A percentile compares a stretch with the other conserved stretches of the same genome.
phyloP scores from a whole-genome alignment of 257 asterid genomes.

The Verbascum thapsus region DNA sequence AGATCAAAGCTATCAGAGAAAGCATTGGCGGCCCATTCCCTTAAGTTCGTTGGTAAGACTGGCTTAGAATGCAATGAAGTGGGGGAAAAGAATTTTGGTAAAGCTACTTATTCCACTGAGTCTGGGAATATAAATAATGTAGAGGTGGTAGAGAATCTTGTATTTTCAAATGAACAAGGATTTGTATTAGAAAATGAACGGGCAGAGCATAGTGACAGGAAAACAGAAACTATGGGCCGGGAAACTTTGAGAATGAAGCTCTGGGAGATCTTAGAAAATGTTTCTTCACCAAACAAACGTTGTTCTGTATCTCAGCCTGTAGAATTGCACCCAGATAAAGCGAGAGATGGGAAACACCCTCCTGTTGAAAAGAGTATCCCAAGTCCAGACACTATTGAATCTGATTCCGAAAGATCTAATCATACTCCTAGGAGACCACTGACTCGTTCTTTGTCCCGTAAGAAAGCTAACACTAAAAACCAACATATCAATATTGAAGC shows the following conservation, averaged over 20 bases:
- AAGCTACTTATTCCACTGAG: constrained; percentile 28
- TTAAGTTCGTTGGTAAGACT: constrained; percentile 37
- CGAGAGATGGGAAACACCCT: constrained; percentile 34
- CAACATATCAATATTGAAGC: constrained; percentile 35
- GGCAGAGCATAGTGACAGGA: constrained; percentile 39
- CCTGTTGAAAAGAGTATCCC: constrained; percentile 45
- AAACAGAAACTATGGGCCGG: constrained; percentile 50
- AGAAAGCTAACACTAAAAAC: constrained; percentile 46
- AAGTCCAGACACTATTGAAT: constrained; percentile 80
- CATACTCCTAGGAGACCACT: constrained; percentile 45
- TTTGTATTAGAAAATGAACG: constrained; percentile 38
- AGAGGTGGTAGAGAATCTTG: constrained; percentile 39
- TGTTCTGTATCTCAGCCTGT: constrained; percentile 32
- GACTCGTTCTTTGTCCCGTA: constrained; percentile 53
- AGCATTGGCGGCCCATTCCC: constrained; percentile 48
- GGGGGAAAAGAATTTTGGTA: constrained; percentile 31
- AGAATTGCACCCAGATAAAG: constrained; percentile 38
- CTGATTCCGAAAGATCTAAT: constrained; percentile 57
- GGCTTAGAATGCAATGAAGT: constrained; percentile 33
- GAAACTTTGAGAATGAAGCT: constrained; percentile 69
- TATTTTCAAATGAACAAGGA: constrained; percentile 39
- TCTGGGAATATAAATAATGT: constrained; percentile 38
- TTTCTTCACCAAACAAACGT: constrained; percentile 58
- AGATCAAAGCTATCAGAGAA: constrained; percentile 42
- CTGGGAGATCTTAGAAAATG: constrained; percentile 73